Evolutionary conservation across 441 rosid genomes (phyloP), one percentile per base, ranked within the genome.

Genomic region (Erodium texanum): DNA sequence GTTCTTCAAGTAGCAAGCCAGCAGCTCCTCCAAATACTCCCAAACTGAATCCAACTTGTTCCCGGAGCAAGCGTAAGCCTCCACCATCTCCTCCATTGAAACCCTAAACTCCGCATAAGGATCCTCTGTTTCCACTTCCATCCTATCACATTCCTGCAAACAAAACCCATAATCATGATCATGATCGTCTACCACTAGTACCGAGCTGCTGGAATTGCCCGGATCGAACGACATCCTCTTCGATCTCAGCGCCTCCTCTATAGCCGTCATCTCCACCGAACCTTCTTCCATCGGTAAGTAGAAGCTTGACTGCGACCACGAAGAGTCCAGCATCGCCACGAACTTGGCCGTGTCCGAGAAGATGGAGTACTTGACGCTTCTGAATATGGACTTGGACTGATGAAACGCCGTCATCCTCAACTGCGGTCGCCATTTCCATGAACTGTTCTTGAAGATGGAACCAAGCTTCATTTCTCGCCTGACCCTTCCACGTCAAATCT

Each of bases 41-140:
- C 59, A 52, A 52, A 14, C 23, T 7, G 22, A 16, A 0, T 52
- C 59, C 59, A 38, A 5, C 6, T 52, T 9, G 4, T 27, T 4
- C 29, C 1, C 29, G 4, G 29, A 27, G 4, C 29, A 27, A 27
- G 9, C 20, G 29, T 27, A 27, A 27, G 59, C 59, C 20, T 52
- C 59, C 59, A 52, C 59, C 59, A 52, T 52, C 20, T 52, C 59
- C 59, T 52, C 59, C 59, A 52, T 52, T 16, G 59, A 52, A 16
- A 52, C 59, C 22, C 59, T 52, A 52, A 52, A 52, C 15, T 52
- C 59, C 59, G 19, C 20, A 19, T 52, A 52, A 16, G 59, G 59
- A 16, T 52, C 59, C 8, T 52, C 20, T 5, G 59, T 52, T 16
- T n/a, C 59, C 20, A 52, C 59, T 9, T 52, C 59, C 29, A 27